These are phyloP conservation scores for Phytophthora pisi DNA, from an alignment of 352 stramenopile species.

Conservation along the genomic window DNA sequence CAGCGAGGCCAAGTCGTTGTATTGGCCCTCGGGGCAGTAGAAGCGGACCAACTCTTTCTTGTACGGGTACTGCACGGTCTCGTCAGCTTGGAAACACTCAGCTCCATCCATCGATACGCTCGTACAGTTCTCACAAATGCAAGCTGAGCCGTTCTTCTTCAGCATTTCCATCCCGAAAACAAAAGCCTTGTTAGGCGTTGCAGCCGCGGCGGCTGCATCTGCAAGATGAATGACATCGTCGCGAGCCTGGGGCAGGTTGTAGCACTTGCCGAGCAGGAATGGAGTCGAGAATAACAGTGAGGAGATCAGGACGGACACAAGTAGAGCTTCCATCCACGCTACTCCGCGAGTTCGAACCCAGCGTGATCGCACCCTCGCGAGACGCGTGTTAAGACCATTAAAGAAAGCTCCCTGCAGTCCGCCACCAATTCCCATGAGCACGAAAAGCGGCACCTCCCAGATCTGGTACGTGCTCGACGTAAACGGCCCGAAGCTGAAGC, in stretches of 20 bases:
- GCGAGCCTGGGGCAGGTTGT: slow-evolving; percentile 56
- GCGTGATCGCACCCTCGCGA: slow-evolving; percentile 54
- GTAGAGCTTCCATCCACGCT: slow-evolving; percentile 62
- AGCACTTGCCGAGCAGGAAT: slow-evolving; percentile 71
- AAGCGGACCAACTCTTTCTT: slow-evolving; percentile 93
- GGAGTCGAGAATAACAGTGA: slow-evolving; percentile 67
- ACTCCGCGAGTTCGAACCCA: slow-evolving; percentile 66
- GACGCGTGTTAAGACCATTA: slow-evolving; percentile 66
- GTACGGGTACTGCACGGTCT: slow-evolving; percentile 80
- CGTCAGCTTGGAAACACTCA: slow-evolving; percentile 69
- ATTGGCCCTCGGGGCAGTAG: slow-evolving; percentile 94
- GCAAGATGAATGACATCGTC: slow-evolving; percentile 60
- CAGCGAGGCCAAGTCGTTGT: slow-evolving; percentile 97
- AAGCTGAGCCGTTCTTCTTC: slow-evolving; percentile 67
- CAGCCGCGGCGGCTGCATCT: slow-evolving; percentile 34
- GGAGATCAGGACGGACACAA: slow-evolving; percentile 66
- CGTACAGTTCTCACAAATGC: slow-evolving; percentile 72
- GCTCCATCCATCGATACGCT: slow-evolving; percentile 53
- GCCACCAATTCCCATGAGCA: slow-evolving; percentile 85
- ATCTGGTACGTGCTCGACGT: slow-evolving; percentile 82
- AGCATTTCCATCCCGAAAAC: slow-evolving; percentile 76
- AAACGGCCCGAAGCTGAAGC: slow-evolving; percentile 77
- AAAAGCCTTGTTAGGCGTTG: slow-evolving; percentile 56
- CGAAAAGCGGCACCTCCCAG: slow-evolving; percentile 87
- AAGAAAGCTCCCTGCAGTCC: slow-evolving; percentile 87